A percentile compares a stretch with the other conserved stretches of the same genome.
Conservation (phyloP, 2,329 filamentous ascomycete genomes). For the Albifimbria verrucaria region DNA sequence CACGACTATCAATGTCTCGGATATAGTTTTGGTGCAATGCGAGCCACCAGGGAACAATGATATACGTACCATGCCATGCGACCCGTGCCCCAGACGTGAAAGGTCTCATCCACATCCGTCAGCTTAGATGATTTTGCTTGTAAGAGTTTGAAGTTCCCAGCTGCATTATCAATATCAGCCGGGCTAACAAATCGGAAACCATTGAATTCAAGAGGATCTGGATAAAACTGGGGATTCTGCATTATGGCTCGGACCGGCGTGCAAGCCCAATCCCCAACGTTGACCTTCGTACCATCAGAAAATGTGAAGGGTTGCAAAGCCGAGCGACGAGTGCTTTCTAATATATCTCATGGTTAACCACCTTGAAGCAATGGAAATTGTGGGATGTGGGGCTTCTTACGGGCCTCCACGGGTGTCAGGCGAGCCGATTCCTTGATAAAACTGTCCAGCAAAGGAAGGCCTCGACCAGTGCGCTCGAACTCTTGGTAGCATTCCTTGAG, state of each 20-base stretch:
- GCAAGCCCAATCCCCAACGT: neutral
- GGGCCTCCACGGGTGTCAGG: slow-evolving; percentile 4
- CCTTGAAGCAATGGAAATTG: neutral
- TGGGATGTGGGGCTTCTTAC: neutral
- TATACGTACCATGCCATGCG: neutral
- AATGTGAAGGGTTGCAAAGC: slow-evolving; percentile 3
- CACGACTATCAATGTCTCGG: too few relatives aligned
- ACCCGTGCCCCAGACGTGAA: neutral
- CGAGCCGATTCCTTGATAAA: slow-evolving; percentile 9
- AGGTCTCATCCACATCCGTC: neutral
- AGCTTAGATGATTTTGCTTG: neutral
- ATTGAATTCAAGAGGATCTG: slow-evolving; percentile 2
- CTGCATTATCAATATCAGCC: too few relatives aligned
- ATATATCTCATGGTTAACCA: neutral
- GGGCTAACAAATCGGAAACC: slow-evolving; percentile 6
- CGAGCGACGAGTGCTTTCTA: slow-evolving; percentile 5
- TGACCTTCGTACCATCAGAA: slow-evolving; percentile 3
- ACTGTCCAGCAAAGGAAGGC: slow-evolving; percentile 11
- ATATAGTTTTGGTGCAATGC: too few relatives aligned
- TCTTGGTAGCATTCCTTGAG: neutral
- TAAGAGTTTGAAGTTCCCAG: too few relatives aligned
- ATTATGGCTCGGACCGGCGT: neutral
- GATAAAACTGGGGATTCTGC: slow-evolving; percentile 1
- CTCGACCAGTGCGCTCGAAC: too few relatives aligned
- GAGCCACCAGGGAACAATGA: too few relatives aligned